Conservation (phyloP, 75 land plant genomes). For the Sequoiadendron giganteum region DNA sequence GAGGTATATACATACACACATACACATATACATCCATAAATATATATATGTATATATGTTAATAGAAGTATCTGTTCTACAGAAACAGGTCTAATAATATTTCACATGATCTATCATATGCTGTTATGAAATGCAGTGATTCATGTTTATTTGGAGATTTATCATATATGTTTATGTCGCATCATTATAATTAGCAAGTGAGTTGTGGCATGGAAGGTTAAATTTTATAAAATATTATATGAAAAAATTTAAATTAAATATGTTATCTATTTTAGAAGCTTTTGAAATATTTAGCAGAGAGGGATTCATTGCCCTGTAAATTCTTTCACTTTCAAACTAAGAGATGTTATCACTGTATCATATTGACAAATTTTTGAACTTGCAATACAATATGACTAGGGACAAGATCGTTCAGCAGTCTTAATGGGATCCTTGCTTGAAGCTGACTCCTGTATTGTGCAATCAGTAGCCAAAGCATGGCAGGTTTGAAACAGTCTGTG, state of each 20-base stretch:
- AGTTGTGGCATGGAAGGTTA: background rate
- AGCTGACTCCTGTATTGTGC: constrained; percentile 31
- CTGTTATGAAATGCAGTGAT: background rate
- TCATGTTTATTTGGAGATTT: background rate
- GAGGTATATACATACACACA: too few species aligned
- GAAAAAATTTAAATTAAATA: background rate
- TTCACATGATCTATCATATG: background rate
- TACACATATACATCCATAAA: too few species aligned
- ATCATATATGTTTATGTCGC: background rate
- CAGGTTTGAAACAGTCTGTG: constrained; percentile 25
- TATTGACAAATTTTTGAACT: background rate
- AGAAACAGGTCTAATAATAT: background rate
- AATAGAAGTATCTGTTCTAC: background rate
- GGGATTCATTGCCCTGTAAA: background rate
- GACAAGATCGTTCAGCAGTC: constrained; percentile 17
- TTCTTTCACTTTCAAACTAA: background rate
- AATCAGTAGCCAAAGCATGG: constrained; percentile 35
- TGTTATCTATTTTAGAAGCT: background rate
- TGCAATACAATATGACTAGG: constrained; percentile 22
- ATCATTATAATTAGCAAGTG: background rate
- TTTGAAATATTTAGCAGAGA: background rate
- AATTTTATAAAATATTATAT: background rate
- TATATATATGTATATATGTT: too few species aligned
- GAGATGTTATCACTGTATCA: background rate
- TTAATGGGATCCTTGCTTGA: constrained; percentile 29